Percentiles rank a stretch among this genome's conserved stretches.
These are phyloP conservation scores for Tricholomella constricta DNA, from an alignment of 768 basidiomycete species.

Conservation along the genomic window DNA sequence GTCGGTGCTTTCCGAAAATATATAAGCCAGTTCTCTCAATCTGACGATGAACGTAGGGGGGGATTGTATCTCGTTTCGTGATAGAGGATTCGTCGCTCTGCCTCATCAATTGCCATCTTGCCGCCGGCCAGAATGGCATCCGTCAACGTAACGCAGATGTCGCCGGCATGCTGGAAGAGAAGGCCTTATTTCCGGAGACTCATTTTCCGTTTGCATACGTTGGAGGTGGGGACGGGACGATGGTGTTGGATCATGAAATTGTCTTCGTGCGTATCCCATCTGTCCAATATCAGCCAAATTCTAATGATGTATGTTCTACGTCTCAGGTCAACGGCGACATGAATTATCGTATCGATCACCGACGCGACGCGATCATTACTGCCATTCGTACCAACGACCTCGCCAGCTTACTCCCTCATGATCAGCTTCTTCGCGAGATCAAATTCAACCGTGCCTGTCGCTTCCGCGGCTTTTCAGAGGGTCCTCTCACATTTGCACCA, in stretches of 20 bases:
- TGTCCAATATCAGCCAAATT: neutral
- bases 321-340: constrained; percentile 85
- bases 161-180: constrained; percentile 84
- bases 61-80: constrained; percentile 85
- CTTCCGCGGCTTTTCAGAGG: constrained; percentile 80
- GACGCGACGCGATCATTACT: constrained; percentile 78
- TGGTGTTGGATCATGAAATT: constrained; percentile 93
- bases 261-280: constrained; percentile 67
- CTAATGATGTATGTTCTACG: neutral
- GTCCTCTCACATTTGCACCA: constrained; percentile 79
- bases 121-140: constrained; percentile 88
- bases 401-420: constrained; percentile 65
- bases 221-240: constrained; percentile 91
- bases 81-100: constrained; percentile 93
- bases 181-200: constrained; percentile 59
- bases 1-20: constrained; percentile 39
- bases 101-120: constrained; percentile 96
- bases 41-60: constrained; percentile 56
- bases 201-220: constrained; percentile 70
- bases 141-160: constrained; percentile 86
- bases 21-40: constrained; percentile 4
- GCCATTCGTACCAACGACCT: constrained; percentile 71
- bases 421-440: constrained; percentile 91
- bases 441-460: constrained; percentile 86
- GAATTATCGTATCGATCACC: constrained; percentile 96